Base-by-base conservation (phyloP, 176 grass and related monocot species). In the Rhynchospora tenuis region DNA sequence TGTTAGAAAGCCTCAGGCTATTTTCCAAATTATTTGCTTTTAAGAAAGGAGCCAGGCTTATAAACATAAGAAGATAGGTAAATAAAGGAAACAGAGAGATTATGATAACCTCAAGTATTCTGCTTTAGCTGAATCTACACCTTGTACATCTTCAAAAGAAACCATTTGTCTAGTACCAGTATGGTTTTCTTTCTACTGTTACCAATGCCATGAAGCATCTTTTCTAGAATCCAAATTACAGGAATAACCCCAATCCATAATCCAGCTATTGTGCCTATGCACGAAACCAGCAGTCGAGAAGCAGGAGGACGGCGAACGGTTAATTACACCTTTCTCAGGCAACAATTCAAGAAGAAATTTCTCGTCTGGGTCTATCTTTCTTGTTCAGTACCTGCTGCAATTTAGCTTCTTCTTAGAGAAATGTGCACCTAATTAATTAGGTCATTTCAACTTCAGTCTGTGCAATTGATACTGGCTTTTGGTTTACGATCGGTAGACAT, bases 141-240 rank as follows among this genome's bases (percentile, higher is more conserved):
- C 92, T 85, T 98, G 89, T 9, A 98, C 96, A 63, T 98, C 91
- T 13, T 91, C 86, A 66, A 98, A 98, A 38, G 88, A 82, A 4
- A 95, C 89, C 14, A 26, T 74, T 57, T 91, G 95, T 68, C 87
- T 95, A 51, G 79, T 91, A 14, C 79, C 83, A 9, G 54, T 79
- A 10, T 86, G 89, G 24, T 85, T 80, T 90, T 98, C 14, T 86
- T 90, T 2, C 54, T 71, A 5, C 64, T 33, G 31, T 33, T 33
- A 33, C n/a, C 19, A n/a, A 84, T 84, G 42, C 59, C 86, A 2
- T 91, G 92, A 79, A 98, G 87, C 84, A 91, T 91, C 60, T 88
- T 88, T 84, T 98, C 89, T 83, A 95, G 73, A 85, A 98, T 90
- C 92, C 95, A 98, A 88, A 95, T 84, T 81, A 98, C 61, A 23